Base-by-base conservation (phyloP, 495 filamentous ascomycete genomes). In the Penicillium paxilli region DNA sequence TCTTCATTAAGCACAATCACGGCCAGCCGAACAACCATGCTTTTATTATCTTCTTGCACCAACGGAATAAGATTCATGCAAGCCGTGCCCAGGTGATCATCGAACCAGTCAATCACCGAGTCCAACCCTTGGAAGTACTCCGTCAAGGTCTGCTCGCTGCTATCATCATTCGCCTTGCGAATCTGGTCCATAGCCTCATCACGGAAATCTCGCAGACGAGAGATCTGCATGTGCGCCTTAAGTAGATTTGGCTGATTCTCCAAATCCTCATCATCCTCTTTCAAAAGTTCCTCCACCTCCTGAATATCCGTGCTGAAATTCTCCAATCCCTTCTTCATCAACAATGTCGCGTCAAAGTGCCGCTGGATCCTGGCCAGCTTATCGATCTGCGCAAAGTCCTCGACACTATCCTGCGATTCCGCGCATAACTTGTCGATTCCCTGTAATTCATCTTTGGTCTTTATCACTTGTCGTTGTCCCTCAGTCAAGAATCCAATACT, bases 141-240 rank as follows among this genome's bases (percentile, higher is more conserved):
- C 59, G 88, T 83, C 54, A 99, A 68, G 1, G 92, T 97, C 33
- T 75, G 80, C 66, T 92, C 85, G 51, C 90, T 75, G 55, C 88
- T 87, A 11, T 76, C 66, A 60, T 95, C 91, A 47, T 85, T 75
- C 11, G 86, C 83, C 63, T 87, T 83, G 58, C 82, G 79, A 65
- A 93, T 92, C 78, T 98, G 94, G 63, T 96, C 90, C 83, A 99
- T 91, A 3, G 95, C 92, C 72, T 93, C 89, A 72, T 96, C 94
- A 44, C 91, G 83, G 54, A 98, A 96, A 66, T 98, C 93, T 56
- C 92, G 81, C 71, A 99, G 70, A 65, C 89, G 84, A 7, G 92
- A 96, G 49, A 99, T 83, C 63, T 90, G 88, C 76, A 94, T 95
- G 72, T 99, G 94, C 30, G 91, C 79, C 40, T 85, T 78, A 33